A percentile compares a stretch with the other conserved stretches of the same genome.
These are phyloP conservation scores for Morella rubra DNA, from an alignment of 306 rosid genomes.

Conservation along the genomic window DNA sequence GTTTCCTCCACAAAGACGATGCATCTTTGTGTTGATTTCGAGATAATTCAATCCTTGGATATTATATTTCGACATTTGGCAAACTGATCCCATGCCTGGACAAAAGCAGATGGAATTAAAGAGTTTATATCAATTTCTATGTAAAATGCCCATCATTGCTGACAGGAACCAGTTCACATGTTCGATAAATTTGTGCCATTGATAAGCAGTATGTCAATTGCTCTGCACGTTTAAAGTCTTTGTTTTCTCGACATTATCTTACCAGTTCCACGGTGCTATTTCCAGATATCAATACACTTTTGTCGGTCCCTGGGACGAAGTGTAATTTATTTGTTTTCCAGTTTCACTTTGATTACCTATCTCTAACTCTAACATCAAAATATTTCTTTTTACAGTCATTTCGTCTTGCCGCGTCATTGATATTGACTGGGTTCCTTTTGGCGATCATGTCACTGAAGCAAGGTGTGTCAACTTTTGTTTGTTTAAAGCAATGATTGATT, in stretches of 20 bases:
- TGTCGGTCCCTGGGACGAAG: neutral
- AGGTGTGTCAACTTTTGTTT: conserved; percentile 52
- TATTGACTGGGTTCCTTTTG: conserved; percentile 72
- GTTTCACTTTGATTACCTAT: neutral
- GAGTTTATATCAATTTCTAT: neutral
- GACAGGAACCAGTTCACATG: neutral
- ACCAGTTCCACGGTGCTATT: neutral
- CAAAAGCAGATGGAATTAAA: neutral
- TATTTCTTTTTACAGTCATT: conserved; percentile 62
- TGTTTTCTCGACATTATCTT: neutral
- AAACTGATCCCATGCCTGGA: neutral
- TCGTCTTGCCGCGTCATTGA: conserved; percentile 76
- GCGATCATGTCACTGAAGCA: conserved; percentile 82
- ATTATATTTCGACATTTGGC: neutral
- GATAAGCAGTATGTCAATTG: neutral
- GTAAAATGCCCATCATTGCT: neutral
- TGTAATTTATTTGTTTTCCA: neutral
- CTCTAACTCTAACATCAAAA: conserved; percentile 13
- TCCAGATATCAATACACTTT: neutral
- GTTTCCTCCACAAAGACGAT: neutral
- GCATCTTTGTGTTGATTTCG: neutral
- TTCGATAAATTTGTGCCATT: neutral
- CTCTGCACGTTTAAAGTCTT: neutral
- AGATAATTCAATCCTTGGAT: neutral
- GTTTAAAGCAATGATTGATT: conserved; percentile 10